Base-by-base conservation (phyloP, 805 yeast species). In the Barnettozyma vustinii region DNA sequence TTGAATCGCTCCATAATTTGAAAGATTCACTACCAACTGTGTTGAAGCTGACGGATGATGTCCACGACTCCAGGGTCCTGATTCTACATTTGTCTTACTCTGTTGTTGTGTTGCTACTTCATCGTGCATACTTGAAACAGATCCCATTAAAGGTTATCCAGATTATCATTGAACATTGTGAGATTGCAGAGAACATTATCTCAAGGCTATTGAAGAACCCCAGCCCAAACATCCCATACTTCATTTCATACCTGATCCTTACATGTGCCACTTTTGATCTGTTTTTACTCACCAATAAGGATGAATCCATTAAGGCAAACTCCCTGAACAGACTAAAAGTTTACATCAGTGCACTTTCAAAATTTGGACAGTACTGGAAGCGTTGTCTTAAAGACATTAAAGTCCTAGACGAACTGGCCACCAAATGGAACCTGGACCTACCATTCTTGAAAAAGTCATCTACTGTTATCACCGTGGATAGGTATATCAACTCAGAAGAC, bases 251-350 rank as follows among this genome's bases (percentile, higher is more conserved):
- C 37, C 46, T 66, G 43, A 53, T 66, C 9, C 51, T 67, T 33
- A 66, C 66, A 18, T 58, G 63, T 50, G 64, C 69, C 2, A 58
- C 65, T 40, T 63, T 64, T 58, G 70, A 67, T 27, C 41, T 67
- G 21, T 67, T 67, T 33, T 40, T 65, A 5, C 46, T 64, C 9
- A 58, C 68, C 8, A 58, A 54, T 45, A 60, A 61, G 20, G 59
- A 60, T 40, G 53, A 50, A 4, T 25, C 53, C 1, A n/a, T 59
- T 16, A 59, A 59, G 27, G 45, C 40, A 3, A 52, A 35, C 6
- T 60, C 69, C 1, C 20, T 27, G 5, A 12, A 21, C 2, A 54
- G 69, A 43, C 43, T 65, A 39, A 35, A 37, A 10, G 54, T 52
- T 15, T 59, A 56, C 40, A 51, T 60, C 9, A 48, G 45, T 6